A percentile compares a stretch with the other conserved stretches of the same genome.
Evolutionary conservation across 2,329 filamentous ascomycete species (phyloP).

Genomic region (Parafenestella ontariensis): DNA sequence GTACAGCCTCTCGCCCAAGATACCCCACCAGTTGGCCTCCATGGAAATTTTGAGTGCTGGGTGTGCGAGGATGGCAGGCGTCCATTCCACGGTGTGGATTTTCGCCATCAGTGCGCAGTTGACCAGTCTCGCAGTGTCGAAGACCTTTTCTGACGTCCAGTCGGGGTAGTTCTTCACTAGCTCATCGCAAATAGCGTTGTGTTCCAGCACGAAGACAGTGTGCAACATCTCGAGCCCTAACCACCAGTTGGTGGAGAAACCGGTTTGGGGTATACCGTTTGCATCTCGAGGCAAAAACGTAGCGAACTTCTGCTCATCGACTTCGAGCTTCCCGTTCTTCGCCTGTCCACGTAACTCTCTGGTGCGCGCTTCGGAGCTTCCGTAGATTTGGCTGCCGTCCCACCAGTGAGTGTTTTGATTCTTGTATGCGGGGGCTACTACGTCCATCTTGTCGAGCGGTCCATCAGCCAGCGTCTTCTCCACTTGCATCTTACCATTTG

Average conservation of each 20-base stretch:
- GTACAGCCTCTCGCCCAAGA: slow-evolving; percentile 52
- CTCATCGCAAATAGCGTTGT: slow-evolving; percentile 55
- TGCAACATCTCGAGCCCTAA: slow-evolving; percentile 56
- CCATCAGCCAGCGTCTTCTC: slow-evolving; percentile 46
- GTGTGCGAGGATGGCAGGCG: slow-evolving; percentile 56
- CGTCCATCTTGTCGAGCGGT: slow-evolving; percentile 47
- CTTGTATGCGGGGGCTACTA: slow-evolving; percentile 50
- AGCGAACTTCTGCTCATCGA: slow-evolving; percentile 43
- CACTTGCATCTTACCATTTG: slow-evolving; percentile 45
- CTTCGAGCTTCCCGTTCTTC: slow-evolving; percentile 51
- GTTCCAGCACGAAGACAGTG: slow-evolving; percentile 56
- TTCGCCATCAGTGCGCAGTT: slow-evolving; percentile 59
- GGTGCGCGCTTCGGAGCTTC: slow-evolving; percentile 50
- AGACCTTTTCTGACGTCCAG: slow-evolving; percentile 52
- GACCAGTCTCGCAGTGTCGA: slow-evolving; percentile 55
- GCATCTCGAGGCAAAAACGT: slow-evolving; percentile 51
- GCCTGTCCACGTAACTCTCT: slow-evolving; percentile 43
- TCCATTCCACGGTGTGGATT: slow-evolving; percentile 60
- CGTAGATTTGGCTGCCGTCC: slow-evolving; percentile 58
- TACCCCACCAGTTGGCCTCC: slow-evolving; percentile 57
- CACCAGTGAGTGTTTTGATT: slow-evolving; percentile 57
- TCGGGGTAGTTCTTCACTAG: slow-evolving; percentile 47
- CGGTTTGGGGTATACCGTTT: slow-evolving; percentile 50
- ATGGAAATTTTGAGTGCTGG: slow-evolving; percentile 54
- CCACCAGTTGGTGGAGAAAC: slow-evolving; percentile 58